These are phyloP conservation scores for Colletotrichum liriopes DNA, from an alignment of 2,329 filamentous ascomycete species.

Conservation along the genomic window DNA sequence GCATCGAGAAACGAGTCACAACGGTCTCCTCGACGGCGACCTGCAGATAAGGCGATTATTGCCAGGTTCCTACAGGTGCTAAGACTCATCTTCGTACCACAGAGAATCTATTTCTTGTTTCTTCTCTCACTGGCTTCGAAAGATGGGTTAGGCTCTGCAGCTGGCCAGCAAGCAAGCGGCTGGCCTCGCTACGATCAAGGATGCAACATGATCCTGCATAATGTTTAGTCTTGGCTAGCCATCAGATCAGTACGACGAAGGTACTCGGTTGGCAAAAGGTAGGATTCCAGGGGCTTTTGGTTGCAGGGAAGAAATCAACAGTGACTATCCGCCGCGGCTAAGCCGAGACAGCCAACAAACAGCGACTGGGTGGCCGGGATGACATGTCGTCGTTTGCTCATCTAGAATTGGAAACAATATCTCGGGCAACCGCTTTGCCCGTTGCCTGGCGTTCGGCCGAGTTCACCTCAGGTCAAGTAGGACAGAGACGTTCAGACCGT, in stretches of 20 bases:
- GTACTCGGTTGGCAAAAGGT: not conserved
- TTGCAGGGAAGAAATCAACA: not conserved
- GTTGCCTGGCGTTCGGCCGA: not conserved
- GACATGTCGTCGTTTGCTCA: conserved; percentile 1
- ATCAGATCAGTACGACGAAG: not conserved
- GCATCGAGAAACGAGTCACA: conserved; percentile 2
- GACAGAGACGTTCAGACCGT: not conserved
- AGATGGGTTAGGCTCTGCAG: not conserved
- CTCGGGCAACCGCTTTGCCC: not conserved
- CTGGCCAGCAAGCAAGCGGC: not conserved
- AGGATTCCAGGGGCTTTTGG: not conserved
- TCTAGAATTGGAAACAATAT: not conserved
- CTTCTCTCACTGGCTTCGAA: not conserved
- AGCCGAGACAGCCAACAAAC: not conserved
- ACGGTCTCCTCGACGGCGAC: not conserved
- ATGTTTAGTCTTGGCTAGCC: not conserved
- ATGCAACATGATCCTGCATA: not conserved
- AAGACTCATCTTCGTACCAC: not conserved
- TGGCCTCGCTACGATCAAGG: not conserved
- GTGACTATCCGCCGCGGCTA: not conserved
- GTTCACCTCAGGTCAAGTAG: not conserved
- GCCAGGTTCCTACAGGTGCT: not conserved
- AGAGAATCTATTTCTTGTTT: not conserved
- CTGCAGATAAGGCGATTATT: conserved; percentile 4
- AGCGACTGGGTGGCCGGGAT: not conserved